phyloP scores from a whole-genome alignment of 108 stramenopile species.

The Pelagomonas calceolata region DNA sequence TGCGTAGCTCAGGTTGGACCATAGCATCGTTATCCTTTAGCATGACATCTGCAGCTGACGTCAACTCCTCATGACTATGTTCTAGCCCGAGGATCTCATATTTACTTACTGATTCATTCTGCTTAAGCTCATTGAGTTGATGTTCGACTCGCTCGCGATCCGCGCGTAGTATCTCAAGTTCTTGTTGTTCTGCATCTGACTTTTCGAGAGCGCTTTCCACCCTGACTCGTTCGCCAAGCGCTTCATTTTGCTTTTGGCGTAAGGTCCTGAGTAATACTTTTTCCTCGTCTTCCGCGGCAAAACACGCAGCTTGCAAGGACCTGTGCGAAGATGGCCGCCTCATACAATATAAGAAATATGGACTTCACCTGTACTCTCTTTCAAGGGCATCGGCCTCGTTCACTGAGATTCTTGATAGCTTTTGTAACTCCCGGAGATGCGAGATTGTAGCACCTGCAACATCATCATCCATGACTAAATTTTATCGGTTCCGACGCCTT shows the following conservation, averaged over 20 bases:
- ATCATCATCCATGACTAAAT: too few relatives aligned
- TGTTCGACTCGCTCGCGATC: not conserved
- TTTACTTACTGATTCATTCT: constrained; percentile 12
- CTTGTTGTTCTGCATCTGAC: not conserved
- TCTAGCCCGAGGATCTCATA: constrained; percentile 18
- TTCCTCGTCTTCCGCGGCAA: constrained; percentile 10
- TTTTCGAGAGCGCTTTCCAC: not conserved
- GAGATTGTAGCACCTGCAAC: too few relatives aligned
- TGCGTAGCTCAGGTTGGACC: constrained; percentile 31
- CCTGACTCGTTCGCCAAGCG: not conserved
- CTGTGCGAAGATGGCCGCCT: not conserved
- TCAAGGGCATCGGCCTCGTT: constrained; percentile 1
- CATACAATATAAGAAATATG: not conserved
- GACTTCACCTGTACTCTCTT: not conserved
- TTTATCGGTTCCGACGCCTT: too few relatives aligned
- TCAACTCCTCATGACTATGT: constrained; percentile 11
- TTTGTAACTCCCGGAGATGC: not conserved
- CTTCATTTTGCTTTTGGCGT: constrained; percentile 15
- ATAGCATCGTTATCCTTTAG: constrained; percentile 28
- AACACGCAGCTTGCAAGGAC: not conserved
- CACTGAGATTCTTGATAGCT: not conserved
- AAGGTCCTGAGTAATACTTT: constrained; percentile 21
- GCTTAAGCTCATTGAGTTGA: constrained; percentile 28
- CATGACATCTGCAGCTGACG: constrained; percentile 19
- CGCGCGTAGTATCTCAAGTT: not conserved